phyloP scores from a whole-genome alignment of 495 filamentous ascomycete species.

The Penicillium lividum region DNA sequence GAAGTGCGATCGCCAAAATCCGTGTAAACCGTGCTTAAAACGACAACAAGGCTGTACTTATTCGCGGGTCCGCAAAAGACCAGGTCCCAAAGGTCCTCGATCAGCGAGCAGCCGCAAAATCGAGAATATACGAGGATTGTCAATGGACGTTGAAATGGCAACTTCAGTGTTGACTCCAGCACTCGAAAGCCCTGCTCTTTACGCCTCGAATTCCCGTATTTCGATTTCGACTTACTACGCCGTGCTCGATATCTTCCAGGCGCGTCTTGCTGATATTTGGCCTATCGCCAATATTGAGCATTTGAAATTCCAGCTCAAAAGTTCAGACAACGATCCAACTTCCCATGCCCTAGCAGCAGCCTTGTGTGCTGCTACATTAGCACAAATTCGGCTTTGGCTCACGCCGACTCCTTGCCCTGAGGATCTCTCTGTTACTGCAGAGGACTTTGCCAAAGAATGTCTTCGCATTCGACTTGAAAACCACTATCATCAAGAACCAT shows the following conservation, averaged over 20 bases:
- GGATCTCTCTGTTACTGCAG: conserved; percentile 9
- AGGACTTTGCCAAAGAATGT: conserved; percentile 22
- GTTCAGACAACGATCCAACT: conserved; percentile 1
- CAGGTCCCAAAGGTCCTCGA: conserved; percentile 21
- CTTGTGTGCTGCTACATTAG: conserved; percentile 20
- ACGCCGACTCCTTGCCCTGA: conserved; percentile 6
- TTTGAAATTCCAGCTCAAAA: conserved; percentile 13
- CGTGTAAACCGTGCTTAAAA: conserved; percentile 16
- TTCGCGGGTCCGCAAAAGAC: conserved; percentile 19
- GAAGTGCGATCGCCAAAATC: conserved; percentile 22
- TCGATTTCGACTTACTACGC: conserved; percentile 13
- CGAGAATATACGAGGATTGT: conserved; percentile 12
- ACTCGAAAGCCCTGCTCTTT: neutral
- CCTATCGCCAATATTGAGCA: conserved; percentile 16
- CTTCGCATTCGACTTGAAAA: conserved; percentile 15
- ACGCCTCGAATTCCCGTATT: conserved; percentile 11
- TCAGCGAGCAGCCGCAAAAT: conserved; percentile 16
- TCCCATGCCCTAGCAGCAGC: conserved; percentile 18
- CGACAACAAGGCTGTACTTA: conserved; percentile 19
- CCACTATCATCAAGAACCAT: conserved; percentile 9
- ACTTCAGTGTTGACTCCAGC: neutral
- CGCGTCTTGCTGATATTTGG: conserved; percentile 18
- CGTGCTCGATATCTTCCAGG: conserved; percentile 16
- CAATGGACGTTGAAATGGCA: conserved; percentile 1
- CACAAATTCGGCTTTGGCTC: conserved; percentile 16